A percentile compares a stretch with the other conserved stretches of the same genome.
These are phyloP conservation scores for Rhodotorula sp. DNA, from an alignment of 1,284 basidiomycete genomes.

Conservation along the genomic window DNA sequence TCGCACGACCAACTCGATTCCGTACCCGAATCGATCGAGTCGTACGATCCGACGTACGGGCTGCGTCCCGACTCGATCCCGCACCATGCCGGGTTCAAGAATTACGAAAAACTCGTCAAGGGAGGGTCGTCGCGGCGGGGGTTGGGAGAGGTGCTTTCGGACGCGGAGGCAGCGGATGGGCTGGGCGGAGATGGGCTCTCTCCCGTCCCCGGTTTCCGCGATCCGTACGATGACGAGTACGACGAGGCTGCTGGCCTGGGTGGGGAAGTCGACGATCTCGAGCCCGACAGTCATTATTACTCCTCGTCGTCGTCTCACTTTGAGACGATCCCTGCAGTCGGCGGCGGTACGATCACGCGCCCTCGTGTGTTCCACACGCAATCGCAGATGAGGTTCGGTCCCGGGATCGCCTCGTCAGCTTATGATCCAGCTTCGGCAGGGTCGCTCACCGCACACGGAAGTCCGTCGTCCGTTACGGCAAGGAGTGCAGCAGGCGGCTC, in stretches of 20 bases:
- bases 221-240: conserved; percentile 43
- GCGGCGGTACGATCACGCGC: conserved; percentile 69
- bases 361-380: conserved; percentile 72
- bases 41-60: conserved; percentile 96
- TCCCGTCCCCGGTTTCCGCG: background rate
- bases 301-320: conserved; percentile 52
- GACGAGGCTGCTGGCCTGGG: conserved; percentile 29
- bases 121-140: conserved; percentile 64
- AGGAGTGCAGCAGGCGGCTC: conserved; percentile 21
- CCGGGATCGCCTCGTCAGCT: background rate
- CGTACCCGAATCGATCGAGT: conserved; percentile 72
- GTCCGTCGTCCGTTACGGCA: conserved; percentile 31
- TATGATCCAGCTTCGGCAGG: conserved; percentile 49
- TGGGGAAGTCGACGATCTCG: conserved; percentile 22
- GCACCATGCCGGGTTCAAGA: conserved; percentile 65
- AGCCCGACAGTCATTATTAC: conserved; percentile 15
- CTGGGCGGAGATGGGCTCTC: conserved; percentile 44
- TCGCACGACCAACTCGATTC: conserved; percentile 39
- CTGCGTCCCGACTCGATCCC: conserved; percentile 86
- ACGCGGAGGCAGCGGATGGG: conserved; percentile 48
- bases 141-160: conserved; percentile 62
- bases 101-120: conserved; percentile 61
- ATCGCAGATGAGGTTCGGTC: conserved; percentile 57
- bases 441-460: conserved; percentile 36
- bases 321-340: conserved; percentile 71